A percentile compares a stretch with the other conserved stretches of the same genome.
phyloP scores from a whole-genome alignment of 1,139 yeast species.

The Geotrichum aggregatum region DNA sequence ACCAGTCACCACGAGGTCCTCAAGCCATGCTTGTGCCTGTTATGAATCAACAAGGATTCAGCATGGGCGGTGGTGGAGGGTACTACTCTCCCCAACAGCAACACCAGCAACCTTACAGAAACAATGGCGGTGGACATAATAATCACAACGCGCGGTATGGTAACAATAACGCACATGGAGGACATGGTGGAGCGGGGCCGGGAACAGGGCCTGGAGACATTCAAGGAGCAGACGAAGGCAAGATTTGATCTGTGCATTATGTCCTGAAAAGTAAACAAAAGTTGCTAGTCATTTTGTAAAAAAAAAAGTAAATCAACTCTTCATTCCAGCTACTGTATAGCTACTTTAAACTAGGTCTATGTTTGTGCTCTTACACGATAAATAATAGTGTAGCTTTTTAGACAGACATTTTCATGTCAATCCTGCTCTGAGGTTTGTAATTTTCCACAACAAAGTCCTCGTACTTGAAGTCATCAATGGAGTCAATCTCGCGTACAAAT shows the following conservation, averaged over 20 bases:
- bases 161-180: neutral
- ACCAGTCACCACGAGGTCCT: slow-evolving; percentile 20
- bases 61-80: slow-evolving; percentile 1
- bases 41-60: slow-evolving; percentile 12
- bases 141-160: slow-evolving; percentile 6
- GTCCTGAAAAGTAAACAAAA: neutral
- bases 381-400: slow-evolving; percentile 26
- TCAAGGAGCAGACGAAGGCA: neutral
- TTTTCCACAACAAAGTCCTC: slow-evolving; percentile 81
- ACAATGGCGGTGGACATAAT: neutral
- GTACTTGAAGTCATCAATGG: slow-evolving; percentile 79
- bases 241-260: too few species aligned
- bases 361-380: neutral
- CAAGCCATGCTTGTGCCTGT: slow-evolving; percentile 20
- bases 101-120: slow-evolving; percentile 11
- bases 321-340: too few species aligned
- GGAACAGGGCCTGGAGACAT: too few species aligned
- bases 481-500: slow-evolving; percentile 60
- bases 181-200: slow-evolving; percentile 1
- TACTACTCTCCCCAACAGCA: slow-evolving; percentile 19
- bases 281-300: too few species aligned
- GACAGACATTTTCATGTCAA: slow-evolving; percentile 81
- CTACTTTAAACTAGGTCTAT: too few species aligned
- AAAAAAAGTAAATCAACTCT: neutral
- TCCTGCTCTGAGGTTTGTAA: slow-evolving; percentile 76